Evolutionary conservation across 2,329 filamentous ascomycete species (phyloP), one percentile per base, ranked within the genome.

Genomic region (Botryosphaeria dothidea): DNA sequence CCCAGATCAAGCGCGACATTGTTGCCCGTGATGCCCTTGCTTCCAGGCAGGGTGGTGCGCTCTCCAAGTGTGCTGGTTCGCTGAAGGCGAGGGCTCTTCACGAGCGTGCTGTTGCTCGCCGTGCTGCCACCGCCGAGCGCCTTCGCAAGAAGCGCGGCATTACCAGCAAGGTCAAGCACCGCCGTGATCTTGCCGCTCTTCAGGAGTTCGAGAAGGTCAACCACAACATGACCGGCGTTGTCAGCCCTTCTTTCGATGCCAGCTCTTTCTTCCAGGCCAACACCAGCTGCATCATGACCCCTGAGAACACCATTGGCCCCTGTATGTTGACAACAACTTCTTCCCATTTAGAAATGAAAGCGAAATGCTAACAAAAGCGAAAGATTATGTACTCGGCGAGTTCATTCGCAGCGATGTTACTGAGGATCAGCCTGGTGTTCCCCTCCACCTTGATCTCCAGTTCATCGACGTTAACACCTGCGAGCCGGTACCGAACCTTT

Each of bases 381-480:
- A 3, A 21, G 29, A 52, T 27, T 77, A 73, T 71, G 82, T 86
- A 56, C 70, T 75, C n/a, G 85, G 84, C 29, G 83, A 86, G 70
- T 78, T 80, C 56, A 72, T 86, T 64, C 80, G 84, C 36, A 67
- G 76, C 27, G 75, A 86, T 67, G 72, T 86, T 43, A 78, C 75
- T 8, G 83, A 85, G 51, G 74, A 75, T 15, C 77, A 86, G 70
- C 66, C 69, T 3, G 85, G 84, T 58, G 75, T 87, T 34, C 78
- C 79, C 25, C 71, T 86, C 48, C 78, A 79, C 3, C 72, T 86
- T 9, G 83, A 85, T 68, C 79, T 84, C 66, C 84, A 86, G 72
- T 77, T 86, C 64, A 78, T 86, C 58, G 84, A 87, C 65, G 78
- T 84, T 36, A 76, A 80, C 52, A 86, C 84, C 3, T 87, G 84